Evolutionary conservation across 257 asterid genomes (phyloP), one percentile per base, ranked within the genome.

Genomic region (Eustoma russellianum): DNA sequence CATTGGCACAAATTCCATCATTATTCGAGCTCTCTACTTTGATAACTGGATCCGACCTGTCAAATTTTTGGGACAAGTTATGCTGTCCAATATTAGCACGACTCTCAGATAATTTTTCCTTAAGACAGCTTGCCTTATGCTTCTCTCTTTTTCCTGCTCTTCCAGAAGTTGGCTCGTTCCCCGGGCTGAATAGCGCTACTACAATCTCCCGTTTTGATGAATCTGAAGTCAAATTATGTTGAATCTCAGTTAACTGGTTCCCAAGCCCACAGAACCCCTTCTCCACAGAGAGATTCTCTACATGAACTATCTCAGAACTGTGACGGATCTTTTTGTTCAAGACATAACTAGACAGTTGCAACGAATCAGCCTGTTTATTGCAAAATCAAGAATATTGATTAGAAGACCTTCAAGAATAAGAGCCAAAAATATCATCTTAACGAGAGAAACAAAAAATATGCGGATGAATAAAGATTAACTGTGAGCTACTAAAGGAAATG

Each of bases 1-100:
- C 70, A 57, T 33, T 41, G 24, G 53, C 56, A 53, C 61, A 58
- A 58, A 63, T 67, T 48, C 70, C 65, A 50, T 55, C 47, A 19
- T 46, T 59, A 60, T 61, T 69, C 58, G 55, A 34, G 5, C 74
- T 73, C 63, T 82, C 95, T 50, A 57, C 60, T 81, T 85, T 85
- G 52, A 58, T 15, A 16, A 52, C 44, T 48, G 65, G 48, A 57
- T 61, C 38, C 58, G 56, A 66, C 62, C 48, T 41, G 24, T 53
- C 54, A 51, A 13, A 57, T 48, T 19, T 38, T 68, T 55, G 48
- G 55, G 74, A 59, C 40, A 55, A 48, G 55, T 55, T 67, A 61
- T 56, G 24, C 53, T 17, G 62, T 17, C 55, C 56, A 46, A 58
- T 38, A 45, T 56, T 60, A 47, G 72, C 47, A 55, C 64, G 70